A percentile compares a stretch with the other conserved stretches of the same genome.
Conservation (phyloP, 2,329 filamentous ascomycete genomes). For the Verticillium albo-atrum region DNA sequence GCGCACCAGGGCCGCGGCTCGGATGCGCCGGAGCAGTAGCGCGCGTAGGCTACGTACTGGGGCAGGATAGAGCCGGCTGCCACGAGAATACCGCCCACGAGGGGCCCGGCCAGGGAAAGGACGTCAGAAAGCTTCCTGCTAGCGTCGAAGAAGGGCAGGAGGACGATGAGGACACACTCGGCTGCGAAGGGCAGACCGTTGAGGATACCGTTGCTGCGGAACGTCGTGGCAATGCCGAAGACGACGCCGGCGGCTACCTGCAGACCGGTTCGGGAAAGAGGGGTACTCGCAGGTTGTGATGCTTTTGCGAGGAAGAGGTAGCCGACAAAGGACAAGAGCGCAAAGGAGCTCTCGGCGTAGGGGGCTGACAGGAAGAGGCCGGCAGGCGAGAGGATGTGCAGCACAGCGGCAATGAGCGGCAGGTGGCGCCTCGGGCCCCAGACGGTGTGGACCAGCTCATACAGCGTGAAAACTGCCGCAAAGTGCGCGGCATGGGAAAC, state of each 20-base stretch:
- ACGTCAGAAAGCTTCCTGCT: conserved; percentile 15
- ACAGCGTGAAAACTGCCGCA: conserved; percentile 67
- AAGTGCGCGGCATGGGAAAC: conserved; percentile 74
- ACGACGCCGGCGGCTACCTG: conserved; percentile 59
- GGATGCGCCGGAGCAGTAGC: conserved; percentile 54
- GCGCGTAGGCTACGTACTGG: conserved; percentile 68
- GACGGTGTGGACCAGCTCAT: conserved; percentile 53
- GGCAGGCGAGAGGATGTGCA: conserved; percentile 83
- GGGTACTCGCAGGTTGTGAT: conserved; percentile 29
- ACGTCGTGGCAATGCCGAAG: conserved; percentile 68
- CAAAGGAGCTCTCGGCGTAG: conserved; percentile 76
- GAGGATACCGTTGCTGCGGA: conserved; percentile 83
- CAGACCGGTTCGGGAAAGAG: conserved; percentile 36
- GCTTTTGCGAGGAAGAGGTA: conserved; percentile 62
- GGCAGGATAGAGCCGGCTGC: conserved; percentile 65
- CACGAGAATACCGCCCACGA: conserved; percentile 64
- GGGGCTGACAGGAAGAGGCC: conserved; percentile 87
- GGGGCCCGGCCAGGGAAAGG: conserved; percentile 50
- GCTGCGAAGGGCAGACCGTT: conserved; percentile 73
- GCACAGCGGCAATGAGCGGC: conserved; percentile 62
- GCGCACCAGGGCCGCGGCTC: conserved; percentile 68
- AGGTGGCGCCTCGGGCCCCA: conserved; percentile 27
- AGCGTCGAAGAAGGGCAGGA: conserved; percentile 9
- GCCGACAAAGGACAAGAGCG: conserved; percentile 71
- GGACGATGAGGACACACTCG: conserved; percentile 38